A percentile compares a stretch with the other conserved stretches of the same genome.
Evolutionary conservation across 1,284 basidiomycete species (phyloP).

Genomic region (Leucoagaricus sp.): DNA sequence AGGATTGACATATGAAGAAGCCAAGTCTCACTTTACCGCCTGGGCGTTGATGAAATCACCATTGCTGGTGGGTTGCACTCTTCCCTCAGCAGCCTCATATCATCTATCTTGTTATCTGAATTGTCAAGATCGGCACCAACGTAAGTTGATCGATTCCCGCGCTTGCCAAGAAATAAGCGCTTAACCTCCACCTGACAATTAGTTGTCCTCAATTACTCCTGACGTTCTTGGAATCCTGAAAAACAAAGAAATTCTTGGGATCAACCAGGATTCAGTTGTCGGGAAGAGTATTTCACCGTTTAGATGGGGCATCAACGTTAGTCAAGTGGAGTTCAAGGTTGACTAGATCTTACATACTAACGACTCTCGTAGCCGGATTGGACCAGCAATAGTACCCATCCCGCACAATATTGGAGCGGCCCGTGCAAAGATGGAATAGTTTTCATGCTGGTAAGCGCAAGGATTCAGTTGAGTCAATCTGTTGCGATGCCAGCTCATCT

Average conservation of each 20-base stretch:
- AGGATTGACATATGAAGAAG: constrained; percentile 59
- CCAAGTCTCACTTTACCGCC: constrained; percentile 63
- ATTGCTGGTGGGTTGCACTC: constrained; percentile 37
- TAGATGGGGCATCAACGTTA: constrained; percentile 64
- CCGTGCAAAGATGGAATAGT: constrained; percentile 54
- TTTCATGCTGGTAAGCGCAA: constrained; percentile 52
- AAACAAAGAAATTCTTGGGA: constrained; percentile 65
- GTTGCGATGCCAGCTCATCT: background rate
- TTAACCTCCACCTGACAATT: background rate
- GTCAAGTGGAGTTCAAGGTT: too few relatives aligned
- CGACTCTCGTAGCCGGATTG: constrained; percentile 45
- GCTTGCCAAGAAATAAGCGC: background rate
- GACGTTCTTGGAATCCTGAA: constrained; percentile 56
- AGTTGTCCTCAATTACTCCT: constrained; percentile 52
- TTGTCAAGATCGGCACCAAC: constrained; percentile 34
- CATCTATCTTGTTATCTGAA: too few relatives aligned
- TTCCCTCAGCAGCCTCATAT: too few relatives aligned
- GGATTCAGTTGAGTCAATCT: background rate
- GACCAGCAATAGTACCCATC: constrained; percentile 48
- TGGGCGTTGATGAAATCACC: constrained; percentile 69
- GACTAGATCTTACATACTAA: background rate
- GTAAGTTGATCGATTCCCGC: constrained; percentile 30
- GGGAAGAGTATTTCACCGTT: constrained; percentile 65
- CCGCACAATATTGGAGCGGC: constrained; percentile 63
- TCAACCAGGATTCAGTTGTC: constrained; percentile 66